Conservation (phyloP, 2,329 filamentous ascomycete species). For the Aspergillus aculeatinus region DNA sequence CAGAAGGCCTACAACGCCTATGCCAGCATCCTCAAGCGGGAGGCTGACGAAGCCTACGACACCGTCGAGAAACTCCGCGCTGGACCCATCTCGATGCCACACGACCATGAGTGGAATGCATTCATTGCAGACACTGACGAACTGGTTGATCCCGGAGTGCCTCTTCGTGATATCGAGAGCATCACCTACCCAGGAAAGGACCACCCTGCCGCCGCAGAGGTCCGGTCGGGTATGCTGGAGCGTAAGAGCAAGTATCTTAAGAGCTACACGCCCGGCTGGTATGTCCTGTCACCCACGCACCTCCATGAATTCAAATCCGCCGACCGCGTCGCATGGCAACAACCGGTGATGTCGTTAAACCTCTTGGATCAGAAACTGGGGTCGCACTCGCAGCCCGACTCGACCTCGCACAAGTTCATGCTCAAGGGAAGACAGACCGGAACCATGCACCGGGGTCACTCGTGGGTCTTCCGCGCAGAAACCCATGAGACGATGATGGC, state of each 20-base stretch:
- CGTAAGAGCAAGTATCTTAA: slow-evolving; percentile 99
- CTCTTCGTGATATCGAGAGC: slow-evolving; percentile 73
- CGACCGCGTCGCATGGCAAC: slow-evolving; percentile 76
- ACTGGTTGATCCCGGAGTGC: slow-evolving; percentile 80
- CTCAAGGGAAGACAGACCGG: slow-evolving; percentile 95
- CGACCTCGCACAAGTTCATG: slow-evolving; percentile 94
- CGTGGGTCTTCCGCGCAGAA: slow-evolving; percentile 68
- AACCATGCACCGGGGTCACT: slow-evolving; percentile 77
- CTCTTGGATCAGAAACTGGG: slow-evolving; percentile 93
- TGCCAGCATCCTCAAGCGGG: slow-evolving; percentile 84
- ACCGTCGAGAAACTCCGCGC: slow-evolving; percentile 77
- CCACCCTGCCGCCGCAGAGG: slow-evolving; percentile 77
- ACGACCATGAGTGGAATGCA: slow-evolving; percentile 84
- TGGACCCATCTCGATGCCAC: slow-evolving; percentile 88
- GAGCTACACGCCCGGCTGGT: slow-evolving; percentile 96
- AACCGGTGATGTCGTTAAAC: slow-evolving; percentile 94
- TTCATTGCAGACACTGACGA: slow-evolving; percentile 80
- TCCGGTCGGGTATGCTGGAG: slow-evolving; percentile 87
- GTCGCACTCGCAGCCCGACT: slow-evolving; percentile 78
- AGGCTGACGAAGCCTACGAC: slow-evolving; percentile 77
- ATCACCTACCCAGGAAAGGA: slow-evolving; percentile 91
- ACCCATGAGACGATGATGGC: slow-evolving; percentile 92
- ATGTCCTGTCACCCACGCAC: slow-evolving; percentile 93
- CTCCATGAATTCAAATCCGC: slow-evolving; percentile 99
- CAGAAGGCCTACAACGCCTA: slow-evolving; percentile 97